Evolutionary conservation across 495 filamentous ascomycete genomes (phyloP).

Genomic region (Terfezia boudieri): DNA sequence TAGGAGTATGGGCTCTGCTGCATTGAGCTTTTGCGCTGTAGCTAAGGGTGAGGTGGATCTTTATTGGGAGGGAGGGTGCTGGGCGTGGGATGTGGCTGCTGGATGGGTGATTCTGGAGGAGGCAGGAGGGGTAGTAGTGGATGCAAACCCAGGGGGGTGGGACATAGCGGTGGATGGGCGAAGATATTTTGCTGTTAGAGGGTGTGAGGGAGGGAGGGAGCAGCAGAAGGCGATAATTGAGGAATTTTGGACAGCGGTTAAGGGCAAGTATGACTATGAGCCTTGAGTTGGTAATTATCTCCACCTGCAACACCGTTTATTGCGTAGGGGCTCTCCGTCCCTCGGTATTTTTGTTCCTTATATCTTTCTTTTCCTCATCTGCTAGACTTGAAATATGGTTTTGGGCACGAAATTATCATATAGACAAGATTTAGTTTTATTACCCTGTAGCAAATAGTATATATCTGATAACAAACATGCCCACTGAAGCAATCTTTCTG

Average conservation of each 20-base stretch:
- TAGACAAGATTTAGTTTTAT: no score
- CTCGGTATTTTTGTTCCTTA: no score
- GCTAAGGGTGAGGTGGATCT: conserved; percentile 57
- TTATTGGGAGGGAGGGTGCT: conserved; percentile 90
- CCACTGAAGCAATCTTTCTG: no score
- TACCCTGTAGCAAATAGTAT: no score
- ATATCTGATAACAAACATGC: no score
- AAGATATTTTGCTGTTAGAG: conserved; percentile 57
- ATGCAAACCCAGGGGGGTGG: conserved; percentile 35
- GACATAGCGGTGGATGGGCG: conserved; percentile 44
- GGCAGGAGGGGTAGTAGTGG: conserved; percentile 59
- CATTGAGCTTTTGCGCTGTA: conserved; percentile 63
- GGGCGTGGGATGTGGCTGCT: conserved; percentile 87
- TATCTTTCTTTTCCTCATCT: no score
- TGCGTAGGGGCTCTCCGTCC: no score
- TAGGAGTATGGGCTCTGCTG: conserved; percentile 53
- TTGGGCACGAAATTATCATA: no score
- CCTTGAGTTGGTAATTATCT: conserved; percentile 1
- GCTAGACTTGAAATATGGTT: no score
- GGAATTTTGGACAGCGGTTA: conserved; percentile 46
- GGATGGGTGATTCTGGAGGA: conserved; percentile 76
- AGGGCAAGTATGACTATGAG: background rate
- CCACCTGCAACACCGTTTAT: conserved; percentile 10
- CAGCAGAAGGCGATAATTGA: conserved; percentile 48
- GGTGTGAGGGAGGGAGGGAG: conserved; percentile 28